Base-by-base conservation (phyloP, 1,139 yeast genomes). In the Lodderomyces beijingensis region DNA sequence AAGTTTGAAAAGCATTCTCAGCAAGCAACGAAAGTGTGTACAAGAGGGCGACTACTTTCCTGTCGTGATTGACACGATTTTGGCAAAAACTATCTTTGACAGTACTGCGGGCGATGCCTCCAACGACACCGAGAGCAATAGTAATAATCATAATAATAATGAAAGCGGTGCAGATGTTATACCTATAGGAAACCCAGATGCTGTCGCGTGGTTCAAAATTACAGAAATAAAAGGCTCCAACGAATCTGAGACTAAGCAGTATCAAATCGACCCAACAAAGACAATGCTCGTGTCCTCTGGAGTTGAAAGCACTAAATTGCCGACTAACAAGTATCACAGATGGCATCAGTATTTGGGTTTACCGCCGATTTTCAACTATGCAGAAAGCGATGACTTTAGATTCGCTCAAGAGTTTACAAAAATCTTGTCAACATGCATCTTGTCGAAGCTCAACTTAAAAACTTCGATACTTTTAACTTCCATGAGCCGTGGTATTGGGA, bases 171-270 rank as follows among this genome's bases (percentile, higher is more conserved):
- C 68, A 4, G 58, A 60, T 8, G 57, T 71, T 1, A 59, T 69
- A 2, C 88, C 87, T 0, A 58, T 62, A 2, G 86, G 87, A 0
- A 71, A 66, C 26, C 79, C 86, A 0, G 88, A 88, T 50, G 69
- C 77, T 0, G 74, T 89, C 10, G 95, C 91, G 0, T 91, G 96
- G 96, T 89, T 88, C 55, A 76, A 75, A 44, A 70, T 79, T 16
- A 56, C 57, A 3, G 65, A 74, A 7, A 61, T 65, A 15, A 53
- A 59, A 14, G 70, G 71, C 0, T 62, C 53, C 16, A 44, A 38
- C 21, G 44, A 43, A 15, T 52, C 53, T 3, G 45, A 50, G 0
- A 56, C 65, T 0, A 52, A 54, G 2, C 87, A 81, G 44, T 81
- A 61, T 42, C 50, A 79, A 0, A 70, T 86, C 30, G 87, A 82